Evolutionary conservation across 805 yeast species (phyloP).

Genomic region (Candida tammaniensis): DNA sequence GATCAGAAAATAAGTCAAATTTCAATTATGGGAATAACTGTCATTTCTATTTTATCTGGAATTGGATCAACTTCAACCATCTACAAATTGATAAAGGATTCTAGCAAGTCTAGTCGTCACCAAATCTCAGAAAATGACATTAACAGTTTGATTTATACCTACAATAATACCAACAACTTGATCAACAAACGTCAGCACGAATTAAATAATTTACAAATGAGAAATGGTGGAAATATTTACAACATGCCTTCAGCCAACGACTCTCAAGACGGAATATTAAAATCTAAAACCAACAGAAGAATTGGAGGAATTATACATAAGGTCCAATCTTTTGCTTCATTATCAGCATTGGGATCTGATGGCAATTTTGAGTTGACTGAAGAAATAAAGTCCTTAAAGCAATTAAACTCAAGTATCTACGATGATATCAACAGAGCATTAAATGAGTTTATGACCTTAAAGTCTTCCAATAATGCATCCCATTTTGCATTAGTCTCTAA

Average conservation of each 20-base stretch:
- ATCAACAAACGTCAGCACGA: slow-evolving; percentile 31
- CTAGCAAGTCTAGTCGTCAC: slow-evolving; percentile 1
- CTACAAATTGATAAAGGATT: slow-evolving; percentile 15
- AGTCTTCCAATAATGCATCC: slow-evolving; percentile 1
- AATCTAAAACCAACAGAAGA: slow-evolving; percentile 13
- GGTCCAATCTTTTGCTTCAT: slow-evolving; percentile 40
- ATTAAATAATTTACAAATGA: slow-evolving; percentile 18
- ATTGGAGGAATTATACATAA: slow-evolving; percentile 33
- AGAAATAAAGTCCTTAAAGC: slow-evolving; percentile 38
- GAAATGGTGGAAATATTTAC: slow-evolving; percentile 26
- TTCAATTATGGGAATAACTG: slow-evolving; percentile 48
- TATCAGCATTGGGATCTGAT: slow-evolving; percentile 16
- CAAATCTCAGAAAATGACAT: slow-evolving; percentile 29
- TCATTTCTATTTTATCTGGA: slow-evolving; percentile 50
- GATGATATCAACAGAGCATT: slow-evolving; percentile 25
- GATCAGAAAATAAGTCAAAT: slow-evolving; percentile 45
- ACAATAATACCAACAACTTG: slow-evolving; percentile 40
- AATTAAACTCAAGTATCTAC: slow-evolving; percentile 28
- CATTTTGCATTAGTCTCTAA: slow-evolving; percentile 8
- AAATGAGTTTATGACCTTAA: slow-evolving; percentile 13
- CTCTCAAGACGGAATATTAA: neutral
- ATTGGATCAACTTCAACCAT: slow-evolving; percentile 51
- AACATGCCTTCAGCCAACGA: slow-evolving; percentile 13
- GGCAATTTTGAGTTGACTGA: slow-evolving; percentile 26
- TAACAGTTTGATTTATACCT: slow-evolving; percentile 32